Evolutionary conservation across 495 filamentous ascomycete genomes (phyloP).

Genomic region (Penicillium cataractarum): DNA sequence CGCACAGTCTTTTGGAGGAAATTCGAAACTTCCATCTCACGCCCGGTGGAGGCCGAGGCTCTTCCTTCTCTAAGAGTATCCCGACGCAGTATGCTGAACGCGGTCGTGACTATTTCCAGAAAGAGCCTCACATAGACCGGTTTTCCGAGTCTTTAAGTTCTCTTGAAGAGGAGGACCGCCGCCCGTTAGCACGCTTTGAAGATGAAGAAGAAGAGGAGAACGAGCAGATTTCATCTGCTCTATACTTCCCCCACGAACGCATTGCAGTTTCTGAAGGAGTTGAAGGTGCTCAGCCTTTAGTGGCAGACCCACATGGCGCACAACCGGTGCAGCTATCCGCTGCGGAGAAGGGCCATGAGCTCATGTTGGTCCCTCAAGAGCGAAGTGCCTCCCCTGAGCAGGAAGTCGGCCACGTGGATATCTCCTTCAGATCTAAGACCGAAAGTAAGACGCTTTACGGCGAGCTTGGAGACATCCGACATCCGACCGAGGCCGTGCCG

Average conservation of each 20-base stretch:
- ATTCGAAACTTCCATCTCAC: slow-evolving; percentile 64
- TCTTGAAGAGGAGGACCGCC: slow-evolving; percentile 33
- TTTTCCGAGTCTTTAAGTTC: slow-evolving; percentile 31
- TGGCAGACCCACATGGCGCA: slow-evolving; percentile 43
- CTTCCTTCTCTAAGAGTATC: slow-evolving; percentile 60
- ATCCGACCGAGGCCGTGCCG: slow-evolving; percentile 37
- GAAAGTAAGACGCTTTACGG: slow-evolving; percentile 64
- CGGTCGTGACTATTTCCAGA: slow-evolving; percentile 35
- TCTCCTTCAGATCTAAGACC: slow-evolving; percentile 63
- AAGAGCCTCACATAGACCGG: slow-evolving; percentile 24
- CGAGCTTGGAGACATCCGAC: slow-evolving; percentile 51
- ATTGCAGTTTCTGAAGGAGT: slow-evolving; percentile 44
- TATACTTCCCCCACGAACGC: slow-evolving; percentile 88
- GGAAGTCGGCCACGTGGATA: slow-evolving; percentile 57
- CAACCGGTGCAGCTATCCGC: slow-evolving; percentile 40
- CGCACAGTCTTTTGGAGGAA: slow-evolving; percentile 60
- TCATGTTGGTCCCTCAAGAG: slow-evolving; percentile 38
- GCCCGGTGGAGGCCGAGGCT: slow-evolving; percentile 52
- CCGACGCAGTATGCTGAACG: slow-evolving; percentile 50
- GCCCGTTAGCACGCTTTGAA: slow-evolving; percentile 56
- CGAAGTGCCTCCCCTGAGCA: slow-evolving; percentile 36
- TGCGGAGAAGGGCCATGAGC: slow-evolving; percentile 35
- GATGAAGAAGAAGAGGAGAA: slow-evolving; percentile 88
- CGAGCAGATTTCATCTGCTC: slow-evolving; percentile 92
- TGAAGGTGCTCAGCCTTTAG: slow-evolving; percentile 48